A percentile compares a stretch with the other conserved stretches of the same genome.
phyloP scores from a whole-genome alignment of 1,284 basidiomycete species.

The Moesziomyces globuligerus region DNA sequence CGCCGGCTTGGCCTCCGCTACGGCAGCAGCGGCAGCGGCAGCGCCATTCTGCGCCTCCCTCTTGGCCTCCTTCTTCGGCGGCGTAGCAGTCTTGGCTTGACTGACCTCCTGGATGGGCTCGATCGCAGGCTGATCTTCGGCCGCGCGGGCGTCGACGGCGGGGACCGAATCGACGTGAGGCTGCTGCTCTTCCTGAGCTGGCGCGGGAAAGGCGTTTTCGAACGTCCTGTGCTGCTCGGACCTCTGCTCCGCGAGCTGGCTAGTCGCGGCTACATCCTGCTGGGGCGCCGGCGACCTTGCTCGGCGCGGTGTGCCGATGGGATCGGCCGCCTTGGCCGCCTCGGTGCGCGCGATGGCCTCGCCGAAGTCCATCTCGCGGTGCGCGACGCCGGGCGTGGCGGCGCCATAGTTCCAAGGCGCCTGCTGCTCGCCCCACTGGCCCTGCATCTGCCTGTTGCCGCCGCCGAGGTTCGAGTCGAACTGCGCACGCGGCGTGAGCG shows the following conservation, averaged over 20 bases:
- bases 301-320: conserved; percentile 49
- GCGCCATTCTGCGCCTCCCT: conserved; percentile 32
- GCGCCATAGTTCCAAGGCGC: conserved; percentile 31
- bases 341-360: conserved; percentile 36
- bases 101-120: conserved; percentile 6
- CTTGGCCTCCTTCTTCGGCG: conserved; percentile 29
- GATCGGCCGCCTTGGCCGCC: conserved; percentile 32
- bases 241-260: conserved; percentile 18
- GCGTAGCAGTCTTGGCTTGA: conserved; percentile 10
- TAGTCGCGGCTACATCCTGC: conserved; percentile 6
- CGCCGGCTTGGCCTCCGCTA: conserved; percentile 3
- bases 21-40: conserved; percentile 12
- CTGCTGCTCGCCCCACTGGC: conserved; percentile 42
- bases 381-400: conserved; percentile 34
- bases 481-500: conserved; percentile 36
- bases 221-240: conserved; percentile 37
- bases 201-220: conserved; percentile 42
- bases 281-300: conserved; percentile 44
- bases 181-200: conserved; percentile 4
- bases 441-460: conserved; percentile 19
- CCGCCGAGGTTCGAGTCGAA: conserved; percentile 18
- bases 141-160: conserved; percentile 3
- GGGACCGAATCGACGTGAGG: not conserved
- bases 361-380: conserved; percentile 40
- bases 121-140: conserved; percentile 3